phyloP scores from a whole-genome alignment of 257 asterid species.

The Thymus quinquecostatus region DNA sequence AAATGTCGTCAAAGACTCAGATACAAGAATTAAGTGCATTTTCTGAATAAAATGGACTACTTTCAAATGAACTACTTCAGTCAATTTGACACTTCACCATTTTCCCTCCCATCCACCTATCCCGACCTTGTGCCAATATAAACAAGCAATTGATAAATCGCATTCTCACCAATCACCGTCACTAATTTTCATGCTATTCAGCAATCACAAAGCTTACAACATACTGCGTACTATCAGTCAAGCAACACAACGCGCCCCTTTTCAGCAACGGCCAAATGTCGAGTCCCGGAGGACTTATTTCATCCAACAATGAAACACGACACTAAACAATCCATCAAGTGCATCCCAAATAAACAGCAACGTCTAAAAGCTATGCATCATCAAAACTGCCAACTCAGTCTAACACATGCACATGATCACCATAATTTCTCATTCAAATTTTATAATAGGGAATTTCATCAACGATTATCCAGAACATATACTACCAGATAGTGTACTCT shows the following conservation, averaged over 20 bases:
- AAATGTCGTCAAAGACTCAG: not conserved
- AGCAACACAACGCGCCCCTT: not conserved
- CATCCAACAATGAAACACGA: not conserved
- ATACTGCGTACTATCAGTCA: not conserved
- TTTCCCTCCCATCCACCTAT: not conserved
- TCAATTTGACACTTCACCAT: not conserved
- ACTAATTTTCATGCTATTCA: not conserved
- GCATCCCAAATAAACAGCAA: conserved; percentile 1
- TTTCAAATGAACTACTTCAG: not conserved
- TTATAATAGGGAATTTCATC: conserved; percentile 10
- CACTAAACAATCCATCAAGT: conserved; percentile 4
- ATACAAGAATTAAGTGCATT: not conserved
- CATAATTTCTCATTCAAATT: conserved; percentile 3
- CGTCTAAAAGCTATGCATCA: not conserved
- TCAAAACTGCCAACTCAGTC: not conserved
- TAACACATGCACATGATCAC: conserved; percentile 10
- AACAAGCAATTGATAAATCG: conserved; percentile 4
- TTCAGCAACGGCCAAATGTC: not conserved
- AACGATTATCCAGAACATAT: not conserved
- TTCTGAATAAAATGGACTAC: not conserved
- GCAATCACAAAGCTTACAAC: conserved; percentile 1
- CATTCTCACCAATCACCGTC: not conserved
- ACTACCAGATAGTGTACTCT: not conserved
- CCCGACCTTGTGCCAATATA: not conserved
- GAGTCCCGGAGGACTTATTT: conserved; percentile 6